These are phyloP conservation scores for Starmerella floris DNA, from an alignment of 805 yeast genomes.

Conservation along the genomic window DNA sequence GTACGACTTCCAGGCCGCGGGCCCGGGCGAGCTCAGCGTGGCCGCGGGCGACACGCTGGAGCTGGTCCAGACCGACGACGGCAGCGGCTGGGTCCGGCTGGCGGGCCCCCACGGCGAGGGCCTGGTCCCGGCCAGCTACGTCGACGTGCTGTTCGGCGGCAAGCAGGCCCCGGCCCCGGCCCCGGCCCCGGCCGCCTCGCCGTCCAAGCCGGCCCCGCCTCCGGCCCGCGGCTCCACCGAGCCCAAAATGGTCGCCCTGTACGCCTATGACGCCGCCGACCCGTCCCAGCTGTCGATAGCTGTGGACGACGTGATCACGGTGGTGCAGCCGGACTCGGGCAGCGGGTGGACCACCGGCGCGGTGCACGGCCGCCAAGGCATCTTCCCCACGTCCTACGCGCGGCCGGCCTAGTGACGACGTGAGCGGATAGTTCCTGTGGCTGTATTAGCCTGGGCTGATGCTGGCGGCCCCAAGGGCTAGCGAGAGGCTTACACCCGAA, in stretches of 20 bases:
- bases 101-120: constrained; percentile 51
- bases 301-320: constrained; percentile 60
- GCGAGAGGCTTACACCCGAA: too few species aligned
- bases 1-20: constrained; percentile 53
- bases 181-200: constrained; percentile 24
- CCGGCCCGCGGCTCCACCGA: constrained; percentile 41
- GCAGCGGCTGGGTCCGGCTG: constrained; percentile 77
- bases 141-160: constrained; percentile 34
- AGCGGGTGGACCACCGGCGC: constrained; percentile 95
- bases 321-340: constrained; percentile 55
- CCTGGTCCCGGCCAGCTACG: constrained; percentile 72
- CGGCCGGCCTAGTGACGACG: constrained; percentile 4
- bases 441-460: too few species aligned
- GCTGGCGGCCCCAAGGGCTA: too few species aligned
- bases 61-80: constrained; percentile 60
- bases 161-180: constrained; percentile 40
- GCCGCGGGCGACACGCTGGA: constrained; percentile 46
- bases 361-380: constrained; percentile 47
- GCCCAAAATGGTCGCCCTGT: constrained; percentile 40
- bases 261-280: constrained; percentile 64
- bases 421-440: too few species aligned
- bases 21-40: constrained; percentile 61
- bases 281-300: constrained; percentile 61
- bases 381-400: constrained; percentile 71
- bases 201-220: constrained; percentile 50